Evolutionary conservation across 2,329 filamentous ascomycete genomes (phyloP).

Genomic region (Stylonectria norvegica): DNA sequence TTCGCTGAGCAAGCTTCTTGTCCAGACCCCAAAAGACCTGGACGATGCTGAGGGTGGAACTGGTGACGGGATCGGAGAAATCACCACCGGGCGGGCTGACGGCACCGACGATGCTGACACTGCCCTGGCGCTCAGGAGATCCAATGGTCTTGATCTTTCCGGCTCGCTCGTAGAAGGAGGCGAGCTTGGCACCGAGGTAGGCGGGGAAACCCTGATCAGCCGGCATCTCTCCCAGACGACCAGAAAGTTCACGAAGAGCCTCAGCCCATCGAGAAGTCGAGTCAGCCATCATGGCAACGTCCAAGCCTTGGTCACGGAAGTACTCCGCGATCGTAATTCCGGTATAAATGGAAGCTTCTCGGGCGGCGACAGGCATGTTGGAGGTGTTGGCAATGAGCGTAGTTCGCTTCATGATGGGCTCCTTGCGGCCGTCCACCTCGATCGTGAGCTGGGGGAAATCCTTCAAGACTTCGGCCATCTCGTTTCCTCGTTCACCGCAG

Average conservation of each 20-base stretch:
- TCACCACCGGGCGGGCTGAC: conserved; percentile 97
- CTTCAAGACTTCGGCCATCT: conserved; percentile 99
- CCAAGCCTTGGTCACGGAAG: conserved; percentile 93
- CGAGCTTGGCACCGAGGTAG: conserved; percentile 93
- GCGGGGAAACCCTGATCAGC: conserved; percentile 99
- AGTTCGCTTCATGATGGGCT: conserved; percentile 99
- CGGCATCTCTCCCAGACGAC: conserved; percentile 98
- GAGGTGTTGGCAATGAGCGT: conserved; percentile 98
- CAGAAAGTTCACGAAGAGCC: conserved; percentile 96
- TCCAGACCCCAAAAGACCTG: conserved; percentile 99
- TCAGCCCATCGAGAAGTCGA: conserved; percentile 98
- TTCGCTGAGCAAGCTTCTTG: conserved; percentile 98
- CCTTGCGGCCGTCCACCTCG: conserved; percentile 87
- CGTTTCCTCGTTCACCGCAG: conserved; percentile 87
- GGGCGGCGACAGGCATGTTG: conserved; percentile 98
- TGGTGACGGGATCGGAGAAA: conserved; percentile 97
- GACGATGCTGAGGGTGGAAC: conserved; percentile 89
- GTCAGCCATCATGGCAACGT: conserved; percentile 99
- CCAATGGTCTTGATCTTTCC: conserved; percentile 82
- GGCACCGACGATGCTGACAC: conserved; percentile 95
- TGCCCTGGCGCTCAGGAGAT: conserved; percentile 82
- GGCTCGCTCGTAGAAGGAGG: conserved; percentile 98
- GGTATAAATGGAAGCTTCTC: conserved; percentile 98
- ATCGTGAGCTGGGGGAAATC: conserved; percentile 98
- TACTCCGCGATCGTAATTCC: conserved; percentile 94